phyloP scores from a whole-genome alignment of 768 basidiomycete species.

The Collybiopsis confluens region DNA sequence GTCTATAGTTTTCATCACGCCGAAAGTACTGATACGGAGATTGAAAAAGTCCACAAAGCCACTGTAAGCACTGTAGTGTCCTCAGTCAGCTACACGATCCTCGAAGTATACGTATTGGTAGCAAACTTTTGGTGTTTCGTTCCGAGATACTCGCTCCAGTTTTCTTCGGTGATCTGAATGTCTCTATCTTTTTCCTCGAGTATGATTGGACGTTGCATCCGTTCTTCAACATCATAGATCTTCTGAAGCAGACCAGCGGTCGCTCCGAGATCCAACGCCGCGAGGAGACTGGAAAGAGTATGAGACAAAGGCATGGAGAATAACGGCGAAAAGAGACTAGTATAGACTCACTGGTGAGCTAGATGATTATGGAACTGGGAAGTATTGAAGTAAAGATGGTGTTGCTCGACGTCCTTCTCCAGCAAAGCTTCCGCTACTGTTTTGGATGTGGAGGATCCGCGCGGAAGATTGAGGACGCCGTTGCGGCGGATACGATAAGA shows the following conservation, averaged over 20 bases:
- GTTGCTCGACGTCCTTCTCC: slow-evolving; percentile 39
- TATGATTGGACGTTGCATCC: slow-evolving; percentile 34
- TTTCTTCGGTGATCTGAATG: slow-evolving; percentile 35
- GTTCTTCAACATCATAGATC: slow-evolving; percentile 41
- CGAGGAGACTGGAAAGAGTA: slow-evolving; percentile 36
- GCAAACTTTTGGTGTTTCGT: slow-evolving; percentile 41
- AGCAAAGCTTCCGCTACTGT: slow-evolving; percentile 38
- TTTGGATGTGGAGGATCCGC: slow-evolving; percentile 39
- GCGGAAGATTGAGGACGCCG: slow-evolving; percentile 46
- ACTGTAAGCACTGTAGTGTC: slow-evolving; percentile 30
- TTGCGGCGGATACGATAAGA: slow-evolving; percentile 8
- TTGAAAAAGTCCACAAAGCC: slow-evolving; percentile 37
- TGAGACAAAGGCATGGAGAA: not conserved
- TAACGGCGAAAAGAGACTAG: not conserved
- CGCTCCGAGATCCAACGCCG: slow-evolving; percentile 55
- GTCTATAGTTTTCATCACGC: slow-evolving; percentile 38
- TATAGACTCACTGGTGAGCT: slow-evolving; percentile 49
- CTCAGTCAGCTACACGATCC: not conserved
- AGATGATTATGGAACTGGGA: slow-evolving; percentile 54
- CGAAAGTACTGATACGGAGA: slow-evolving; percentile 30
- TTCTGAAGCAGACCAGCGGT: slow-evolving; percentile 39
- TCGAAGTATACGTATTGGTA: not conserved
- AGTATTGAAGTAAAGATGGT: slow-evolving; percentile 47
- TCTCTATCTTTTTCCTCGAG: slow-evolving; percentile 29
- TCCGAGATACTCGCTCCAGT: slow-evolving; percentile 48